These are phyloP conservation scores for Tricholoma matsutake DNA, from an alignment of 768 basidiomycete species.

Conservation along the genomic window DNA sequence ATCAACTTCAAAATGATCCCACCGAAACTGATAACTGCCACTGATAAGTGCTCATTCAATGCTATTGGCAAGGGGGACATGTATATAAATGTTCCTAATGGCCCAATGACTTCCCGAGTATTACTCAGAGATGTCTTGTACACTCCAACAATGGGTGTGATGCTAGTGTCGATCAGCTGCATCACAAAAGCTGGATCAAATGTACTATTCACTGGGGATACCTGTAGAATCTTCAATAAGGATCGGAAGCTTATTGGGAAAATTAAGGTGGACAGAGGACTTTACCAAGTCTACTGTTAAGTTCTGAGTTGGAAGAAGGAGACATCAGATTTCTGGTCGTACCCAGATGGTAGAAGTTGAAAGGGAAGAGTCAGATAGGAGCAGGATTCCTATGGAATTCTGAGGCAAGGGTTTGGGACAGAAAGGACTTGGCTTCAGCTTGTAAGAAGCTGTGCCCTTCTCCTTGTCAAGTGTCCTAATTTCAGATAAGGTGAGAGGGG, in stretches of 20 bases:
- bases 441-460: no score
- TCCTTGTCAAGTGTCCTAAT: no score
- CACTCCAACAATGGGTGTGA: not conserved
- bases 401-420: no score
- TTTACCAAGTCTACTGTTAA: no score
- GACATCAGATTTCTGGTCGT: no score
- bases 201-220: not conserved
- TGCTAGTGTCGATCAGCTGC: not conserved
- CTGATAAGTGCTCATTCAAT: constrained; percentile 21
- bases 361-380: no score
- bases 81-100: constrained; percentile 10
- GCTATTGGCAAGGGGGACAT: constrained; percentile 21
- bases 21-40: constrained; percentile 21
- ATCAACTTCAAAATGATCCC: not conserved
- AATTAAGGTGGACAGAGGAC: not conserved
- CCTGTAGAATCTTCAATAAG: not conserved
- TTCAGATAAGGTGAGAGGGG: no score
- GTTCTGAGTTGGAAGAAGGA: no score
- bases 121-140: constrained; percentile 9
- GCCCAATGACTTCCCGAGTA: not conserved
- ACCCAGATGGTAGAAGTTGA: no score
- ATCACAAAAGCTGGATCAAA: not conserved
- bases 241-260: not conserved
- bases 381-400: no score
- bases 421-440: no score